Evolutionary conservation across 768 basidiomycete species (phyloP).

Genomic region (Boletus tomentosulus): DNA sequence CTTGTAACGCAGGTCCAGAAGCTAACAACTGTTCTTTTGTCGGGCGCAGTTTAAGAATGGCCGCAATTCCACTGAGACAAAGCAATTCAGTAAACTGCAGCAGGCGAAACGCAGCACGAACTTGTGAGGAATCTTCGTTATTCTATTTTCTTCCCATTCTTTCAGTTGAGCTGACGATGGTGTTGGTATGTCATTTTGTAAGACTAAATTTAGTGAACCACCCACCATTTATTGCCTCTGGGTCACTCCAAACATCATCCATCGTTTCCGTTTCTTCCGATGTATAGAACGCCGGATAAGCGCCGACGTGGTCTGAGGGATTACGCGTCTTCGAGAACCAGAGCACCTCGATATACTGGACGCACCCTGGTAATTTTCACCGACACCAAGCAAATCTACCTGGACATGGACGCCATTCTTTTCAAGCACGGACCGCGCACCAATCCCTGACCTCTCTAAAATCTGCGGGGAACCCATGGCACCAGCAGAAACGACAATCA

Average conservation of each 20-base stretch:
- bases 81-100: neutral
- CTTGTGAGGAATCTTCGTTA: constrained; percentile 52
- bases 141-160: constrained; percentile 36
- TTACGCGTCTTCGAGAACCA: neutral
- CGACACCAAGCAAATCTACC: constrained; percentile 40
- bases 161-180: constrained; percentile 21
- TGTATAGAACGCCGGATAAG: constrained; percentile 32
- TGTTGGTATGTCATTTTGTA: neutral
- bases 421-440: constrained; percentile 28
- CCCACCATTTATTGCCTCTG: constrained; percentile 33
- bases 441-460: constrained; percentile 51
- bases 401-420: constrained; percentile 26
- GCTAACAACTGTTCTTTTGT: constrained; percentile 15
- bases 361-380: constrained; percentile 39
- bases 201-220: constrained; percentile 23
- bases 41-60: constrained; percentile 23
- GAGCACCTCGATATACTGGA: neutral
- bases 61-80: constrained; percentile 15
- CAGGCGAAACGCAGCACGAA: constrained; percentile 20
- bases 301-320: constrained; percentile 27
- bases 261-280: constrained; percentile 44
- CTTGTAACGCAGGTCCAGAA: constrained; percentile 17
- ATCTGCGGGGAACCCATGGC: constrained; percentile 45
- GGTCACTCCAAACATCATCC: constrained; percentile 41
- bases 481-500: constrained; percentile 40